Evolutionary conservation across 768 basidiomycete genomes (phyloP), one percentile per base, ranked within the genome.

Genomic region (Psilocybe azurescens): DNA sequence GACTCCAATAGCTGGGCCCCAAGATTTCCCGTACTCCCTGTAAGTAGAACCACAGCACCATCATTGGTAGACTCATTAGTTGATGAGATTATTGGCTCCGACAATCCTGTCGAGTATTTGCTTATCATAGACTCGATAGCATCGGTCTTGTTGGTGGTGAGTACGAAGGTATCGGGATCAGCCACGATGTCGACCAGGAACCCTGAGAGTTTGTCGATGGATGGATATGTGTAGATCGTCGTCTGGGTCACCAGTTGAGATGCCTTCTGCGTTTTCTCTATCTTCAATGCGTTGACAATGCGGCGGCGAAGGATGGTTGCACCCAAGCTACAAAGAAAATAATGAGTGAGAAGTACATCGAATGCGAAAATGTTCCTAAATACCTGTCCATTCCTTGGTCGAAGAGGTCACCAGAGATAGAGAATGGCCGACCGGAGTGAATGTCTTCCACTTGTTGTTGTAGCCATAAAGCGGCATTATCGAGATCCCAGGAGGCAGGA

Each of bases 81-180:
- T 16, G 44, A n/a, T 16, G 14, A 29, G 5, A 20, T 18, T 30
- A 16, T 61, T 58, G 67, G 63, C 62, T 53, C 51, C 28, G 11
- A 46, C 47, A 59, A 65, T 9, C 64, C 64, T 16, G n/a, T 52
- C 55, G 62, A n/a, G 32, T 79, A 77, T 60, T 77, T 77, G 29
- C 66, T 47, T 16, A 80, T 75, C 75, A 78, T 75, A 1, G 59
- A 53, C 58, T 79, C 73, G 18, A 82, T 58, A 11, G 33, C 41
- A 5, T 63, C 59, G 8, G 28, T 3, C 5, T 33, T 11, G 54
- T 62, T 62, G 8, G 47, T 20, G 11, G 53, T 53, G 8, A 50
- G 29, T 5, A 59, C 60, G 20, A 57, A 59, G 10, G 38, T 16
- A 28, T 8, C 39, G n/a, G 18, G 16, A 38, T 28, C 5, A 10